phyloP scores from a whole-genome alignment of 2,329 filamentous ascomycete genomes.

The Aspergillus sp. region DNA sequence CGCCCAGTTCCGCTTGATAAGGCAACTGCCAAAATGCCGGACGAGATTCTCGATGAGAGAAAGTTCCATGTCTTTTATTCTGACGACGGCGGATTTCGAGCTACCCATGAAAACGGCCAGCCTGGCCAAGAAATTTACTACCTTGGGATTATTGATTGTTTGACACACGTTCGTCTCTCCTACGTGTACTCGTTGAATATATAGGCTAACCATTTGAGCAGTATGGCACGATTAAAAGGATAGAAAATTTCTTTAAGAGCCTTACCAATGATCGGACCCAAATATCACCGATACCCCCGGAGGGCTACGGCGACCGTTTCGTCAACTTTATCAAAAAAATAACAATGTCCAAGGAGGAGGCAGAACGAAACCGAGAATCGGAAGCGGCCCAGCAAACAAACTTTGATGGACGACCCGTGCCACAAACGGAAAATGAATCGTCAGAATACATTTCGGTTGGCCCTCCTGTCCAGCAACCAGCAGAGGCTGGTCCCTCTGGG shows the following conservation, averaged over 20 bases:
- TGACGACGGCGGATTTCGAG: slow-evolving; percentile 89
- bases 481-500: slow-evolving; percentile 55
- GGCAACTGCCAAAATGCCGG: slow-evolving; percentile 80
- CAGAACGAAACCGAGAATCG: slow-evolving; percentile 51
- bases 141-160: slow-evolving; percentile 94
- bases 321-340: slow-evolving; percentile 87
- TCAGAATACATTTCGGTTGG: slow-evolving; percentile 62
- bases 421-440: slow-evolving; percentile 61
- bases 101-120: slow-evolving; percentile 84
- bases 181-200: neutral
- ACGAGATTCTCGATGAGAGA: slow-evolving; percentile 76
- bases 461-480: slow-evolving; percentile 60
- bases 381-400: slow-evolving; percentile 32
- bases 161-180: slow-evolving; percentile 77
- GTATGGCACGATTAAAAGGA: slow-evolving; percentile 93
- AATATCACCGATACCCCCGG: slow-evolving; percentile 88
- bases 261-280: slow-evolving; percentile 77
- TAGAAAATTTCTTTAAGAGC: slow-evolving; percentile 97
- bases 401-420: slow-evolving; percentile 56
- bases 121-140: slow-evolving; percentile 95
- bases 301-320: slow-evolving; percentile 91
- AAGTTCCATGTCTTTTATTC: slow-evolving; percentile 84
- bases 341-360: slow-evolving; percentile 87
- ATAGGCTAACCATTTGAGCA: slow-evolving; percentile 37
- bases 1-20: slow-evolving; percentile 91